These are phyloP conservation scores for Gossypium herbaceum DNA, from an alignment of 345 rosid genomes.

Conservation along the genomic window DNA sequence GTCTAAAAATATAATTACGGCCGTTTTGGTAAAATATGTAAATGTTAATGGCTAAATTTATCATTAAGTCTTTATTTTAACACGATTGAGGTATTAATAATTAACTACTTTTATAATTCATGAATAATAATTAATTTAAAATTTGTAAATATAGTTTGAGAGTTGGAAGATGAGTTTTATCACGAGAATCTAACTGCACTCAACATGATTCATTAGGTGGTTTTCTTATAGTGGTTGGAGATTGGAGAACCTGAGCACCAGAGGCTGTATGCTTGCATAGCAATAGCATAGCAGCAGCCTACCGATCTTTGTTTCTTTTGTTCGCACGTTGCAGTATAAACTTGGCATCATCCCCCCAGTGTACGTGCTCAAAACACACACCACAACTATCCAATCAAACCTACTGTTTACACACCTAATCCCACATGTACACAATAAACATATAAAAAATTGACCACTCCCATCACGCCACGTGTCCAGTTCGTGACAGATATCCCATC, in stretches of 20 bases:
- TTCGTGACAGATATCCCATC: neutral
- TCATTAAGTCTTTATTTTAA: no score
- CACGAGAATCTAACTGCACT: no score
- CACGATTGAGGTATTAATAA: no score
- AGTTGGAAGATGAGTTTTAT: no score
- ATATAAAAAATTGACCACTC: neutral
- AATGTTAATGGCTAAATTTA: no score
- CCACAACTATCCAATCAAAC: slow-evolving; percentile 4
- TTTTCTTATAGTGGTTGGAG: neutral
- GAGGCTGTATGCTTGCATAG: neutral
- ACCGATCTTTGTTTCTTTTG: neutral
- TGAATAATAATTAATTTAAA: no score
- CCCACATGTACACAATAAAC: neutral
- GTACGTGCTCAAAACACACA: neutral
- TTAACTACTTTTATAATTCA: no score
- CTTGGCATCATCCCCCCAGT: neutral
- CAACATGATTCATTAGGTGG: neutral
- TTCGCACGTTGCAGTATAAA: neutral
- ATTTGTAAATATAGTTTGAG: no score
- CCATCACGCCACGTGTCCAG: neutral
- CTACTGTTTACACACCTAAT: slow-evolving; percentile 5
- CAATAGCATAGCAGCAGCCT: slow-evolving; percentile 3
- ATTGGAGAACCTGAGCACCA: no score
- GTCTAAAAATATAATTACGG: rapidly evolving
- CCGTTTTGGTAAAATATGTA: no score